Evolutionary conservation across 352 stramenopile species (phyloP).

Genomic region (Albugo candida): DNA sequence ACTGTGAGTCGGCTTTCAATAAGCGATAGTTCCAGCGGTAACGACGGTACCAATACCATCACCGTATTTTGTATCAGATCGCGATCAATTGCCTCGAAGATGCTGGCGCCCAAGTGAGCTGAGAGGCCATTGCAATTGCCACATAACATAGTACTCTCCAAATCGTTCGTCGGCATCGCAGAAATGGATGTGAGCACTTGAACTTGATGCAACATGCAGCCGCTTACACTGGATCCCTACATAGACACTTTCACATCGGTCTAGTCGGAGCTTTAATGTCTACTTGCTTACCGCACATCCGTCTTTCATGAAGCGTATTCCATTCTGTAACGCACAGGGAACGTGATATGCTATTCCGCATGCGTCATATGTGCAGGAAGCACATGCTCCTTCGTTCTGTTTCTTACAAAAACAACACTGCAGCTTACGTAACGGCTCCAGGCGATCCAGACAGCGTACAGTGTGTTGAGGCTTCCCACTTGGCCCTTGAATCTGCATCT

Average conservation of each 20-base stretch:
- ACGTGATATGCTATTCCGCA: conserved; percentile 58
- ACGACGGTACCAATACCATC: conserved; percentile 28
- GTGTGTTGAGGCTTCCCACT: too few species aligned
- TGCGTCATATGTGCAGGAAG: conserved; percentile 42
- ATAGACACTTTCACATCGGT: too few species aligned
- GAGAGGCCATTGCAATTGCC: background rate
- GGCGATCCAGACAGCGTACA: background rate
- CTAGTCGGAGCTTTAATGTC: too few species aligned
- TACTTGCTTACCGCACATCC: conserved; percentile 6
- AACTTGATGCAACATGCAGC: conserved; percentile 32
- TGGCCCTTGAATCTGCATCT: too few species aligned
- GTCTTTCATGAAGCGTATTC: conserved; percentile 42
- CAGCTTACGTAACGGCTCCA: background rate
- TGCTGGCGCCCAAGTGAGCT: background rate
- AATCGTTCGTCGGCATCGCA: background rate
- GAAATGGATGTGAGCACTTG: conserved; percentile 15
- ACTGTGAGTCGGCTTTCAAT: conserved; percentile 2
- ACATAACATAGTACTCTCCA: background rate
- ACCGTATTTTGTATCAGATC: conserved; percentile 24
- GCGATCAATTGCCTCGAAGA: background rate
- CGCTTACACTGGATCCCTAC: conserved; percentile 40
- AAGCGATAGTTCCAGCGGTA: conserved; percentile 36
- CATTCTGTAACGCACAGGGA: conserved; percentile 32
- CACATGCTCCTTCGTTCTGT: conserved; percentile 40
- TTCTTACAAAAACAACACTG: background rate